Conservation (phyloP, 2,329 filamentous ascomycete genomes). For the Tolypocladium guangdongense region DNA sequence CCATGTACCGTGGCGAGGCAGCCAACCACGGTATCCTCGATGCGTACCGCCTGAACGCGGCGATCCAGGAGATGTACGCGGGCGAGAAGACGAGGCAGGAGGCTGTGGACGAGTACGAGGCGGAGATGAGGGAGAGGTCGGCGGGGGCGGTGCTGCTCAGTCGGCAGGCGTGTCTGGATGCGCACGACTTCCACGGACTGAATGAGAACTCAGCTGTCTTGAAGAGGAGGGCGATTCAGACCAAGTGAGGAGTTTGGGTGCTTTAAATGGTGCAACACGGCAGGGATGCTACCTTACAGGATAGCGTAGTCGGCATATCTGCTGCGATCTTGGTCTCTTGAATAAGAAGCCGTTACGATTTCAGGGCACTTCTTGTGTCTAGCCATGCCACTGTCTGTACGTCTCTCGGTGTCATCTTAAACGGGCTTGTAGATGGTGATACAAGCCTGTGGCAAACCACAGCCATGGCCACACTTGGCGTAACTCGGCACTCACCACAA, state of each 20-base stretch:
- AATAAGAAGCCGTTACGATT: neutral
- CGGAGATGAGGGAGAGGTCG: constrained; percentile 17
- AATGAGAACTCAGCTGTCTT: constrained; percentile 21
- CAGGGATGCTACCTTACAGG: no score
- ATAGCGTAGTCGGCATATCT: neutral
- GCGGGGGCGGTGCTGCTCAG: constrained; percentile 18
- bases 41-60: constrained; percentile 17
- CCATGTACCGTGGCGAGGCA: constrained; percentile 36
- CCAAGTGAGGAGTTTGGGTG: neutral
- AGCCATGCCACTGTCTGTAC: neutral
- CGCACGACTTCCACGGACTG: constrained; percentile 17
- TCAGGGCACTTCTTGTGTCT: neutral
- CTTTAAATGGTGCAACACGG: neutral
- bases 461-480: no score
- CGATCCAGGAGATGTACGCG: constrained; percentile 9
- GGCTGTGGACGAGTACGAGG: constrained; percentile 18
- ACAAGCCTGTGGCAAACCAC: no score
- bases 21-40: constrained; percentile 30
- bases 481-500: no score
- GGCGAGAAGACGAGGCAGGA: constrained; percentile 4
- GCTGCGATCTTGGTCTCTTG: neutral
- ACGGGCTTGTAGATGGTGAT: no score
- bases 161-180: constrained; percentile 20
- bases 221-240: constrained; percentile 11
- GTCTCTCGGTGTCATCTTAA: neutral